Evolutionary conservation across 2,329 filamentous ascomycete species (phyloP).

Genomic region (Emmonsiellopsis sp.): DNA sequence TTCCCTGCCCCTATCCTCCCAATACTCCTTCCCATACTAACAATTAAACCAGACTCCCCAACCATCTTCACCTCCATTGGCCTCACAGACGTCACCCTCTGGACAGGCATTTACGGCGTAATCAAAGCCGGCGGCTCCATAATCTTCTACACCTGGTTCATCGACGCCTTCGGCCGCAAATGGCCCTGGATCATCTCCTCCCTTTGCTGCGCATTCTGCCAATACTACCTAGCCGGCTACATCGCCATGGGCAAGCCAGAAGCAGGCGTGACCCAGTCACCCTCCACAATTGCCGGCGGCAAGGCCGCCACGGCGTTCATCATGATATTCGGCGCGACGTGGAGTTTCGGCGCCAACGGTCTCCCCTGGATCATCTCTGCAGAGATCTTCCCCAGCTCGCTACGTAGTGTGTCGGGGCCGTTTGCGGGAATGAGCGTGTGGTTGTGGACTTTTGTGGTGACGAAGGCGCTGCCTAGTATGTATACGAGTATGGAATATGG

Average conservation of each 20-base stretch:
- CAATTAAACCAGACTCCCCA: constrained; percentile 6
- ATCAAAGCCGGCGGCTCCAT: constrained; percentile 15
- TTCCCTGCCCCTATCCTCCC: background rate
- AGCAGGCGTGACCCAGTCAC: constrained; percentile 7
- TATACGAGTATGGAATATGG: constrained; percentile 32
- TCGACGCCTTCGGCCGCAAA: constrained; percentile 13
- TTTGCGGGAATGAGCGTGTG: constrained; percentile 16
- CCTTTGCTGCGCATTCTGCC: constrained; percentile 11
- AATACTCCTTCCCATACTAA: background rate
- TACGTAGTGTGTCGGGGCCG: constrained; percentile 30
- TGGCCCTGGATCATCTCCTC: constrained; percentile 14
- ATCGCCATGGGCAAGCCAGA: constrained; percentile 14
- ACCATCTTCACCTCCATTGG: constrained; percentile 15
- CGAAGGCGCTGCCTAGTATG: constrained; percentile 33
- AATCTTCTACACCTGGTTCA: constrained; percentile 15
- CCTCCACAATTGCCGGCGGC: constrained; percentile 13
- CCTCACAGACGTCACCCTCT: constrained; percentile 12
- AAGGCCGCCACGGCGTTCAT: constrained; percentile 15
- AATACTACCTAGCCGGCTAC: constrained; percentile 15
- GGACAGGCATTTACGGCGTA: constrained; percentile 16
- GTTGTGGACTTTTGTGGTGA: constrained; percentile 25
- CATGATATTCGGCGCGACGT: constrained; percentile 21
- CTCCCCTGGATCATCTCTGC: constrained; percentile 37
- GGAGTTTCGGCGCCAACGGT: constrained; percentile 33
- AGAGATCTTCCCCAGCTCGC: constrained; percentile 33